These are phyloP conservation scores for Rosa multiflora DNA, from an alignment of 306 rosid genomes.

Conservation along the genomic window DNA sequence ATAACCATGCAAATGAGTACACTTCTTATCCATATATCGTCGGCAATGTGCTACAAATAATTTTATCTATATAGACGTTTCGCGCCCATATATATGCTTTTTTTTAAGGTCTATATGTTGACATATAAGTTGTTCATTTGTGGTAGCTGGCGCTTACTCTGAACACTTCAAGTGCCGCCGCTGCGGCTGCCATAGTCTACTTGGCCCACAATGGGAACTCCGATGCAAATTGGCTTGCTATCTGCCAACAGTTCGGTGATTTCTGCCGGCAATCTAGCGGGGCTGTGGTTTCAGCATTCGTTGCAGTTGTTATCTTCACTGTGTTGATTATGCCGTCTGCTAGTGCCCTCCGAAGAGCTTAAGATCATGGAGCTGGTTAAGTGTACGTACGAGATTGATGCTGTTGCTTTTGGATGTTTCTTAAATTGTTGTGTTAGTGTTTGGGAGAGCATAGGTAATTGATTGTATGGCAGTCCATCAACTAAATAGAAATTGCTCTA, in stretches of 20 bases:
- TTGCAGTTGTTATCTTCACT: conserved; percentile 36
- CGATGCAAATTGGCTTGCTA: conserved; percentile 59
- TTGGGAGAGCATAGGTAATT: background rate
- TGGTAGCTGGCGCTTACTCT: conserved; percentile 51
- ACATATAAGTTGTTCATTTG: too few relatives aligned
- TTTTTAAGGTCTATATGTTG: too few relatives aligned
- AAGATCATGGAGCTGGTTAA: background rate
- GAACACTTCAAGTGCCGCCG: conserved; percentile 42
- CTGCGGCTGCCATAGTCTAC: conserved; percentile 60
- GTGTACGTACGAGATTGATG: background rate
- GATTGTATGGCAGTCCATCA: background rate
- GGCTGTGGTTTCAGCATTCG: conserved; percentile 51
- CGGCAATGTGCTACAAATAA: too few relatives aligned
- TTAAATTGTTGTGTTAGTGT: background rate
- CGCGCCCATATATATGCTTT: too few relatives aligned
- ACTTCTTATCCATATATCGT: too few relatives aligned
- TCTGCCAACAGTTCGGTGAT: conserved; percentile 58
- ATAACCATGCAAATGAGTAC: background rate
- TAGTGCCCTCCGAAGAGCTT: conserved; percentile 39
- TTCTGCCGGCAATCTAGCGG: conserved; percentile 55
- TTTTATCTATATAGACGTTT: too few relatives aligned
- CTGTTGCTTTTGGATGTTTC: background rate
- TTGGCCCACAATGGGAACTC: conserved; percentile 65
- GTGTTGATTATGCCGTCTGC: conserved; percentile 51
- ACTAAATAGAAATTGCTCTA: background rate